These are phyloP conservation scores for Aurifilum marmelostoma DNA, from an alignment of 2,329 filamentous ascomycete genomes.

Conservation along the genomic window DNA sequence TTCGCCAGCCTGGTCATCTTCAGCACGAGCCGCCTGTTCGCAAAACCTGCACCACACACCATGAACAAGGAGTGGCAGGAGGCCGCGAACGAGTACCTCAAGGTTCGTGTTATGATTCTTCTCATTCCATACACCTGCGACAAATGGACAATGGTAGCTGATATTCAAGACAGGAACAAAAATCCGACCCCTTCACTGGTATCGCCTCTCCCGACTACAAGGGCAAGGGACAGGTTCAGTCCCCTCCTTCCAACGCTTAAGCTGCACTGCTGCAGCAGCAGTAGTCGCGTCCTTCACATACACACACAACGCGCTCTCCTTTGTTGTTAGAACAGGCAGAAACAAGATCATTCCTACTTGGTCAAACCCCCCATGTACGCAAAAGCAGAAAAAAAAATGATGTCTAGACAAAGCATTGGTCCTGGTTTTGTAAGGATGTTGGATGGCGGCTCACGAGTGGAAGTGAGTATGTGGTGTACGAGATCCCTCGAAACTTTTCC, in stretches of 20 bases:
- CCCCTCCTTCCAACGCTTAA: constrained; percentile 58
- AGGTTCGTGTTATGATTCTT: constrained; percentile 59
- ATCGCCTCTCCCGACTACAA: constrained; percentile 77
- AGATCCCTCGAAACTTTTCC: constrained; percentile 32
- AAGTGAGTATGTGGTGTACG: constrained; percentile 40
- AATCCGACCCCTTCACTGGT: constrained; percentile 84
- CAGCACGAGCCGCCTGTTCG: constrained; percentile 70
- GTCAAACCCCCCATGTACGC: constrained; percentile 38
- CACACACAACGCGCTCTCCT: constrained; percentile 35
- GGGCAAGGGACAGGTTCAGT: constrained; percentile 80
- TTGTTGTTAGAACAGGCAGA: constrained; percentile 43
- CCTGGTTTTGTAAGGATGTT: constrained; percentile 10
- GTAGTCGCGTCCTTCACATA: not conserved
- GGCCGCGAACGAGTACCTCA: constrained; percentile 90
- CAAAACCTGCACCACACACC: constrained; percentile 73
- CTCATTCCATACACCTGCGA: not conserved
- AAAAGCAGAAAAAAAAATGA: constrained; percentile 36
- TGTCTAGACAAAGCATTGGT: constrained; percentile 30
- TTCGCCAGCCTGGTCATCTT: constrained; percentile 72
- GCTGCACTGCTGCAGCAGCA: constrained; percentile 22
- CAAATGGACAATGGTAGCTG: constrained; percentile 25
- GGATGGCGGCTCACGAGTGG: constrained; percentile 35
- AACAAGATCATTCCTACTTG: constrained; percentile 31
- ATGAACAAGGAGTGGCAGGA: constrained; percentile 99
- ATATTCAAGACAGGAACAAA: constrained; percentile 65